phyloP scores from a whole-genome alignment of 495 filamentous ascomycete species.

The Penicillium arizonense region DNA sequence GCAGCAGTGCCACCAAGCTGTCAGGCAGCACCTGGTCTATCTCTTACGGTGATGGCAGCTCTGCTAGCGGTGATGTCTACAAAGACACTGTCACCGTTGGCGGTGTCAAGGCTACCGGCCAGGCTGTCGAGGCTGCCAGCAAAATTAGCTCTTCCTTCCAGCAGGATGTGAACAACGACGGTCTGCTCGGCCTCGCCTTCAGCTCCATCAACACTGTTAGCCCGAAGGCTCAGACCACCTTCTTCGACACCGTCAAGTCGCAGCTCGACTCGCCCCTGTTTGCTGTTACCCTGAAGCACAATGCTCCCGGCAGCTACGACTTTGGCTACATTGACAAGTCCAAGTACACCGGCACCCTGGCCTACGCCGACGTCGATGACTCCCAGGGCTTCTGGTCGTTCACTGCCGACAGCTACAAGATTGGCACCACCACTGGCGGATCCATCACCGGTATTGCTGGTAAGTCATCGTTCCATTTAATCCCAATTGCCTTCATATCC shows the following conservation, averaged over 20 bases:
- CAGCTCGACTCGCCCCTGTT: conserved; percentile 62
- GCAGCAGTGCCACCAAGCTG: conserved; percentile 47
- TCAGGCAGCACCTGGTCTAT: conserved; percentile 63
- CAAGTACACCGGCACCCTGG: conserved; percentile 63
- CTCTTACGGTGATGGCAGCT: conserved; percentile 69
- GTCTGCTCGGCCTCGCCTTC: conserved; percentile 72
- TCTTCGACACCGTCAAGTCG: conserved; percentile 67
- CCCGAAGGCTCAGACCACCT: conserved; percentile 63
- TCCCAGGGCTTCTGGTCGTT: conserved; percentile 71
- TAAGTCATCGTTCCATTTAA: conserved; percentile 9
- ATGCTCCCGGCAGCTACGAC: conserved; percentile 64
- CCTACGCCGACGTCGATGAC: conserved; percentile 58
- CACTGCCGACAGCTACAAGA: conserved; percentile 57
- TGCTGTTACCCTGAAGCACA: conserved; percentile 65
- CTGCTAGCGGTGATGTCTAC: conserved; percentile 65
- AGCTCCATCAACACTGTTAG: conserved; percentile 66
- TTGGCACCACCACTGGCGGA: conserved; percentile 46
- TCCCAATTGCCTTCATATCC: too few species aligned
- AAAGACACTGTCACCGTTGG: conserved; percentile 68
- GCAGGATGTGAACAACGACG: conserved; percentile 59
- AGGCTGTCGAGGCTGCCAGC: conserved; percentile 69
- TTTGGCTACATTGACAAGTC: conserved; percentile 68
- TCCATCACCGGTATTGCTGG: conserved; percentile 38
- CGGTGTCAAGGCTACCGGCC: conserved; percentile 55
- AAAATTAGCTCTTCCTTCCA: conserved; percentile 60